Base-by-base conservation (phyloP, 192 early-diverging fungal genomes). In the Lobosporangium transversale region DNA sequence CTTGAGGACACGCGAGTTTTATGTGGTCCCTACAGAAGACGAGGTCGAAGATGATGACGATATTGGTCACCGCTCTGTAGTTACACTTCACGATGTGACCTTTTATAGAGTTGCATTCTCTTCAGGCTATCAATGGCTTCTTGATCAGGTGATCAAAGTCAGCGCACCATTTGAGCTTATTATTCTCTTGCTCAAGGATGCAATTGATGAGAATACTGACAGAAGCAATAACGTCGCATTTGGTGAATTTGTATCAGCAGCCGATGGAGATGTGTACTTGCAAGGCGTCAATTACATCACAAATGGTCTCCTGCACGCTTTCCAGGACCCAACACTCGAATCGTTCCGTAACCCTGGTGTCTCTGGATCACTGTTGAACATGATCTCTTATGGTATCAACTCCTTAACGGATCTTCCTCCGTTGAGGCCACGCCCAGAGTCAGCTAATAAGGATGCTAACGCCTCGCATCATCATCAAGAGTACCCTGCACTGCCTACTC, bases 71-170 rank as follows among this genome's bases (percentile, higher is more conserved):
- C 29, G 57, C 36, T 76, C 73, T 1, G 61, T 53, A 6, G 64
- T 65, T 0, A 67, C 73, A 21, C 52, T 76, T 21, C 56, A 76
- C 31, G 65, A 62, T 27, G 64, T 62, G 35, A 66, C 63, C 10
- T 76, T 67, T 35, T 76, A 76, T 53, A 55, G 73, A 50, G 73
- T 76, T 23, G 51, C 65, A 3, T 76, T 76, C 59, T 57, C 63
- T 5, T 57, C 73, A 1, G 73, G 73, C 3, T 76, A 62, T 27
- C 73, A 67, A 21, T 76, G 73, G 73, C 73, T 76, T 24, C 43
- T 76, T 51, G 73, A 76, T 23, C 73, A 76, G n/a, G 73, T 76
- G 7, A 76, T 76, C 37, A 76, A 76, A 45, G 64, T 76, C 30
- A 52, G 65, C 12, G 73, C 64, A 1, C 73, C 73, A 14, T 76